A percentile compares a stretch with the other conserved stretches of the same genome.
phyloP scores from a whole-genome alignment of 2,329 filamentous ascomycete genomes.

The Verticillium zaregamsianum region DNA sequence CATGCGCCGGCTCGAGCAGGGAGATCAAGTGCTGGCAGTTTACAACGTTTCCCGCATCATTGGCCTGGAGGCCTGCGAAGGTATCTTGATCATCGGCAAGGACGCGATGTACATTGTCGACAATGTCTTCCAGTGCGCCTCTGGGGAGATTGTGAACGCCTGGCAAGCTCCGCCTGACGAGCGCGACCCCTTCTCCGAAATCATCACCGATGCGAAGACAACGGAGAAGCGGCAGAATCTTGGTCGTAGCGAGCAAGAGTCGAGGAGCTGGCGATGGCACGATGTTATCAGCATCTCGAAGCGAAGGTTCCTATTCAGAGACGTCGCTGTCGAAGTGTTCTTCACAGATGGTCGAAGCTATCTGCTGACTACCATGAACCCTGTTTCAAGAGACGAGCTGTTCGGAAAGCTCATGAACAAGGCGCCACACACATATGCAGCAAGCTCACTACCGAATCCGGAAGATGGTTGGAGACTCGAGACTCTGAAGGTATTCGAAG shows the following conservation, averaged over 20 bases:
- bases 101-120: slow-evolving; percentile 92
- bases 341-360: slow-evolving; percentile 97
- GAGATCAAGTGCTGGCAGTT: slow-evolving; percentile 87
- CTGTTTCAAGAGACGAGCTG: slow-evolving; percentile 71
- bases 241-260: slow-evolving; percentile 67
- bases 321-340: slow-evolving; percentile 95
- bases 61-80: slow-evolving; percentile 89
- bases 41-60: slow-evolving; percentile 95
- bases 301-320: slow-evolving; percentile 87
- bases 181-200: slow-evolving; percentile 89
- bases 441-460: slow-evolving; percentile 65
- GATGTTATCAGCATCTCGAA: slow-evolving; percentile 96
- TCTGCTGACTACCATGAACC: slow-evolving; percentile 77
- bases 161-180: slow-evolving; percentile 91
- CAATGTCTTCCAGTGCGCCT: slow-evolving; percentile 90
- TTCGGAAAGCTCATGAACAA: slow-evolving; percentile 71
- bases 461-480: slow-evolving; percentile 94
- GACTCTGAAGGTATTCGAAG: slow-evolving; percentile 65
- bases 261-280: slow-evolving; percentile 87
- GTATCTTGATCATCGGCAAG: slow-evolving; percentile 88
- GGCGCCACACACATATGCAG: slow-evolving; percentile 73
- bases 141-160: slow-evolving; percentile 95
- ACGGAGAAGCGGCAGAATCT: slow-evolving; percentile 57
- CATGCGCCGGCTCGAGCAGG: slow-evolving; percentile 86
- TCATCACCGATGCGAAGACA: slow-evolving; percentile 71